Base-by-base conservation (phyloP, 2,329 filamentous ascomycete species). In the Zymoseptoria brevis region DNA sequence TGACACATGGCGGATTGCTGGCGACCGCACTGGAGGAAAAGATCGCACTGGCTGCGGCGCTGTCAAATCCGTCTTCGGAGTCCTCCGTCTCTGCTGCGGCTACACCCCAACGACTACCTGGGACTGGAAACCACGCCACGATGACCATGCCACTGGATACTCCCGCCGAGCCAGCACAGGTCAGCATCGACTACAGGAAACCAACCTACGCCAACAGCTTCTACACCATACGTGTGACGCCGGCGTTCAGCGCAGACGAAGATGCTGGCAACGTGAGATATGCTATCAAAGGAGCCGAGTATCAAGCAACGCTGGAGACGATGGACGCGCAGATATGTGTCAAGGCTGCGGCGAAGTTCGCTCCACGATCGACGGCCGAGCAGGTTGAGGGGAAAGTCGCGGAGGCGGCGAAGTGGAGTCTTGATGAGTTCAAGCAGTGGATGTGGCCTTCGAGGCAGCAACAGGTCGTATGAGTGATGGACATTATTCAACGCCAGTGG, bases 11-110 rank as follows among this genome's bases (percentile, higher is more conserved):
- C 57, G 88, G 88, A 13, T 78, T 81, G 6, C 78, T 88, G 54
- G 86, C 85, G 7, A 90, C 85, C 0, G 72, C 89, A 3, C 74
- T 91, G 45, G 83, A 89, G 71, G 88, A 91, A 75, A 82, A 80
- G 55, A 77, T 89, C 62, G 84, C 84, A n/a, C 78, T 86, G 50
- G 85, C 83, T 80, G 82, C 67, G 74, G 86, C 64, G 81, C 84
- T 68, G 77, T 85, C 63, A 2, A 49, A 64, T 8, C 61, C 60
- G 1, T 16, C 35, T 45, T 56, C 50, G 6, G 54, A 60, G 16
- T 54, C 48, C 9, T 59, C 64, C 3, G 53, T 64, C 11, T 57
- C 60, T 8, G 63, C 60, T 21, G 69, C 69, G 29, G 69, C 68
- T 2, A 61, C 57, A 16, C 69, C 69, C 11, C 70, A 72, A 53